phyloP scores from a whole-genome alignment of 495 filamentous ascomycete genomes.

The Penicillium roqueforti region DNA sequence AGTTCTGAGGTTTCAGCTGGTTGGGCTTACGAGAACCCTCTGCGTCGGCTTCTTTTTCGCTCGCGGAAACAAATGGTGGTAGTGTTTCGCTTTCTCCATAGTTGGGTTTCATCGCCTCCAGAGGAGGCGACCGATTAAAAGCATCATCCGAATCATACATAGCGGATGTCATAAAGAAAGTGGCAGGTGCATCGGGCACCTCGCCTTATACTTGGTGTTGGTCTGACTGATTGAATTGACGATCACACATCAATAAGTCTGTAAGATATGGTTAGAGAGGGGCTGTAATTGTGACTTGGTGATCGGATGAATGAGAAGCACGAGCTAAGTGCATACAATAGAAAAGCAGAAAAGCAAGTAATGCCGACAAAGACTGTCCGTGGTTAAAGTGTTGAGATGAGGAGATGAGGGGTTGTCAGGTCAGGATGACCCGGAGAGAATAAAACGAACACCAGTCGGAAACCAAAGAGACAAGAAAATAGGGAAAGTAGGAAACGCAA shows the following conservation, averaged over 20 bases:
- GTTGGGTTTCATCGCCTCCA: conserved; percentile 18
- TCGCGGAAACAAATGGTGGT: conserved; percentile 26
- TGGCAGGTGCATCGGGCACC: conserved; percentile 35
- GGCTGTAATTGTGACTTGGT: background rate
- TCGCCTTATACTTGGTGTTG: conserved; percentile 9
- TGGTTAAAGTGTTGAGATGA: background rate
- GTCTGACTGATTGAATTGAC: background rate
- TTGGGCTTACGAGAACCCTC: conserved; percentile 34
- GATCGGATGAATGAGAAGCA: background rate
- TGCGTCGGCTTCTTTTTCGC: conserved; percentile 10
- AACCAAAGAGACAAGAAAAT: background rate
- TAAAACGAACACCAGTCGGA: background rate
- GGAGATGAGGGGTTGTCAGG: conserved; percentile 5
- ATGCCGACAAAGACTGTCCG: conserved; percentile 4
- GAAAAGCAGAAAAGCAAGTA: background rate
- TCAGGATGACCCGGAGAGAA: background rate
- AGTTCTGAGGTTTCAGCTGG: conserved; percentile 29
- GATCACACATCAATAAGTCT: conserved; percentile 12
- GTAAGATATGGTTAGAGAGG: background rate
- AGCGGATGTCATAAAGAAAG: conserved; percentile 38
- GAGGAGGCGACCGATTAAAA: conserved; percentile 32
- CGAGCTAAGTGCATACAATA: background rate
- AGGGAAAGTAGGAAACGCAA: background rate
- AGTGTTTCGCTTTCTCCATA: conserved; percentile 21
- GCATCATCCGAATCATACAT: conserved; percentile 47